Evolutionary conservation across 495 filamentous ascomycete genomes (phyloP).

Genomic region (Penicillium antarcticum): DNA sequence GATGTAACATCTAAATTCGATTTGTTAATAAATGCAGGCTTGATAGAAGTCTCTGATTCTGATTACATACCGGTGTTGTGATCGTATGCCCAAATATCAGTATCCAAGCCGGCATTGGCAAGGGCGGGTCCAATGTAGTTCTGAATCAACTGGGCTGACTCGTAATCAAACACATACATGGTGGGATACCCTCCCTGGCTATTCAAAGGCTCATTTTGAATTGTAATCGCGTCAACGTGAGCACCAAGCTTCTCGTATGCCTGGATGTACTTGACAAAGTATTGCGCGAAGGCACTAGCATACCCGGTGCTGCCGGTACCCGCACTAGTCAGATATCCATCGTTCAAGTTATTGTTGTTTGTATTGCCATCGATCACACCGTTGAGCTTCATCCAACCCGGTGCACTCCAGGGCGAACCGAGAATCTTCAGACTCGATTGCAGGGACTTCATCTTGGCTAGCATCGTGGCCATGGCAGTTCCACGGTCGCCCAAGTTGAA

Average conservation of each 20-base stretch:
- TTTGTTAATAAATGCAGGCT: not conserved
- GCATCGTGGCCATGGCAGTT: slow-evolving; percentile 45
- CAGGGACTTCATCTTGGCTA: slow-evolving; percentile 25
- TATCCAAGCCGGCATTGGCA: slow-evolving; percentile 34
- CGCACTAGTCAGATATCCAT: slow-evolving; percentile 25
- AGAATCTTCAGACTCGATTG: slow-evolving; percentile 43
- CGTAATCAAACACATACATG: slow-evolving; percentile 51
- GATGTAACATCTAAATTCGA: slow-evolving; percentile 25
- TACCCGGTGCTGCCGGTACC: slow-evolving; percentile 31
- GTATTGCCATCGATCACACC: slow-evolving; percentile 45
- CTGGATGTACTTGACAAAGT: slow-evolving; percentile 57
- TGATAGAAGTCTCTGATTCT: not conserved
- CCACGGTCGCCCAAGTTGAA: slow-evolving; percentile 51
- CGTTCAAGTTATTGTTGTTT: slow-evolving; percentile 50
- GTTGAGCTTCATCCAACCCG: slow-evolving; percentile 59
- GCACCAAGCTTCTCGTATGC: slow-evolving; percentile 42
- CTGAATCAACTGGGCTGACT: slow-evolving; percentile 45
- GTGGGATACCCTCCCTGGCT: slow-evolving; percentile 50
- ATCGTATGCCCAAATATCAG: slow-evolving; percentile 53
- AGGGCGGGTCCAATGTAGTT: slow-evolving; percentile 49
- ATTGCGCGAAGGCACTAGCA: slow-evolving; percentile 44
- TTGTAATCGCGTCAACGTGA: slow-evolving; percentile 50
- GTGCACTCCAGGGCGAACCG: slow-evolving; percentile 52
- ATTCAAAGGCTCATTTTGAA: slow-evolving; percentile 58
- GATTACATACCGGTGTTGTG: slow-evolving; percentile 49